These are phyloP conservation scores for Pelargonium hybrid DNA, from an alignment of 441 rosid genomes.

Conservation along the genomic window DNA sequence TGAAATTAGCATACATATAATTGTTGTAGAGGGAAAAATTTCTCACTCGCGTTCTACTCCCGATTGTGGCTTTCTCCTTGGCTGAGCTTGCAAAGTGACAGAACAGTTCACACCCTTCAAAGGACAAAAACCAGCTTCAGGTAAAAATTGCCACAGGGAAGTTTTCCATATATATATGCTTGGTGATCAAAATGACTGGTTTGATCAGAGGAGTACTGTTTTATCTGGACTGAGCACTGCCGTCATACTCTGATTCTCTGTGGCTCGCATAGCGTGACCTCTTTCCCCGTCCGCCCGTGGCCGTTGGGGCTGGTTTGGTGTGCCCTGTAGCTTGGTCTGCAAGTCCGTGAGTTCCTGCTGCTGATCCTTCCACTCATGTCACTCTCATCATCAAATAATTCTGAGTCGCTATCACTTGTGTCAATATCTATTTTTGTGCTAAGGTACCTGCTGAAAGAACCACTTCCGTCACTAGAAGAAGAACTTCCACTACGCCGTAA, in stretches of 20 bases:
- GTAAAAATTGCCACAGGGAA: not conserved
- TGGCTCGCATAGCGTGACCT: too few relatives aligned
- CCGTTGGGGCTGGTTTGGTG: too few relatives aligned
- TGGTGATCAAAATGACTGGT: not conserved
- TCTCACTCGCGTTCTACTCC: not conserved
- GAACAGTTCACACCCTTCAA: not conserved
- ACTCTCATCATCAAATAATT: not conserved
- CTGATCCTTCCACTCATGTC: not conserved
- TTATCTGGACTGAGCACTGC: not conserved
- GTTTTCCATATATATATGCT: not conserved
- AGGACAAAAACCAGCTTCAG: not conserved
- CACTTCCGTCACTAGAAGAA: slow-evolving; percentile 2
- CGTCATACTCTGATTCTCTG: not conserved
- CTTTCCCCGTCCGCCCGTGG: too few relatives aligned
- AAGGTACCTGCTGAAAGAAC: slow-evolving; percentile 12
- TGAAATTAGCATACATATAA: slow-evolving; percentile 1
- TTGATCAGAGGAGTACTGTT: not conserved
- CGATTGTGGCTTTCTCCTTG: not conserved
- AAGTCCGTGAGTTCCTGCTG: not conserved
- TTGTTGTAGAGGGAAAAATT: not conserved
- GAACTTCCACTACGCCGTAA: not conserved
- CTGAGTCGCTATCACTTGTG: not conserved
- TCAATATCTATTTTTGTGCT: not conserved
- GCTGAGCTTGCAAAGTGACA: not conserved
- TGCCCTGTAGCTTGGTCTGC: too few relatives aligned